Base-by-base conservation (phyloP, 768 basidiomycete species). In the Postia placenta region DNA sequence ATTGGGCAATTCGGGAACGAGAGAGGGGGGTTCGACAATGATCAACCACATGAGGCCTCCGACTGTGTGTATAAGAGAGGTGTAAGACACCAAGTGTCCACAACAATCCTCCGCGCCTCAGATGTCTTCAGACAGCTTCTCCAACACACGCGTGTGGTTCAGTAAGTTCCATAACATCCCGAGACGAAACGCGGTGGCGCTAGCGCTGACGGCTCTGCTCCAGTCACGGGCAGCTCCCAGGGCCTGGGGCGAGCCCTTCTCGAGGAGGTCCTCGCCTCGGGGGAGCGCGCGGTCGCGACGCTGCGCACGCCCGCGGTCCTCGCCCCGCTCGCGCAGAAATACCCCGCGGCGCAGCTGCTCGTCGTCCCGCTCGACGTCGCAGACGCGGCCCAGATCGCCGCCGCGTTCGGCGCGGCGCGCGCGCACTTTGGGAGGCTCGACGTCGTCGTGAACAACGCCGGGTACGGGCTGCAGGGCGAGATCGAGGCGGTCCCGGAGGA, bases 281-380 rank as follows among this genome's bases (percentile, higher is more conserved):
- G 66, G 11, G 64, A 69, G n/a, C 54, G 61, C 15, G 69, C 63
- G 20, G 58, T 66, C 23, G 70, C 69, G 2, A 67, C 68, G 6
- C 56, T 63, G 14, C 63, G 69, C 25, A 57, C 52, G 9, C 57
- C 64, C 0, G 52, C 48, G 6, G 50, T 48, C 5, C 51, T 69
- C 19, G 49, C 55, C 14, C 51, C 62, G 5, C 60, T 67, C 11
- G 24, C 53, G 14, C 53, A 45, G 5, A 23, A 53, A 30, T 61
- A 65, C 37, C 35, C 44, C 12, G n/a, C 50, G 5, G 37, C 58
- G 2, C 59, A 58, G 19, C 59, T 70, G 5, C 62, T 69, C 15
- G 57, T 68, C 14, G 36, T 60, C 11, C 47, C 54, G 11, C 52
- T 70, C 23, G 66, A 71, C 49, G 61, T 69, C 3, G 54, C 63